These are phyloP conservation scores for Gilbertella persicaria DNA, from an alignment of 371 early-diverging fungal species.

Conservation along the genomic window DNA sequence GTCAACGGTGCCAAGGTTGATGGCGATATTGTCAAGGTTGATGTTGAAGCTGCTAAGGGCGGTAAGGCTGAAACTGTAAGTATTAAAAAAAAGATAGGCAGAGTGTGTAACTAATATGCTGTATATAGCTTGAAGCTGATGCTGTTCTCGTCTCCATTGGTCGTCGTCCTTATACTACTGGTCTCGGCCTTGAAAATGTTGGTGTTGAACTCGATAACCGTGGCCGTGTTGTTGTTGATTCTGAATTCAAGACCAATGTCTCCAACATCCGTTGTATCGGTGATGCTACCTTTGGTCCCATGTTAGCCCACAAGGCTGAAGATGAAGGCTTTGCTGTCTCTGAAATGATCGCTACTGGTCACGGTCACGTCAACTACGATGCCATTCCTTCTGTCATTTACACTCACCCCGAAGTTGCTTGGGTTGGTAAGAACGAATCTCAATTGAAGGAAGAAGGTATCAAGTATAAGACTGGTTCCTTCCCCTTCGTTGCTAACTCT, in stretches of 20 bases:
- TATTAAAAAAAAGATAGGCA: conserved; percentile 7
- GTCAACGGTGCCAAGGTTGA: conserved; percentile 83
- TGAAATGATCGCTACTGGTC: conserved; percentile 90
- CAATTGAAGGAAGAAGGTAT: conserved; percentile 86
- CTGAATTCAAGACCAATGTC: conserved; percentile 89
- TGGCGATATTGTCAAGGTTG: conserved; percentile 86
- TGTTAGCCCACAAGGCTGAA: conserved; percentile 99
- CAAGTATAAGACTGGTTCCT: conserved; percentile 87
- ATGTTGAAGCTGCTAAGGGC: conserved; percentile 89
- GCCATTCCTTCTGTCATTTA: conserved; percentile 98
- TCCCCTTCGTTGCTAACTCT: conserved; percentile 97
- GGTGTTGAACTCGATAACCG: conserved; percentile 87
- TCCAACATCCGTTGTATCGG: conserved; percentile 94
- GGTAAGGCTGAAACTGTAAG: conserved; percentile 77
- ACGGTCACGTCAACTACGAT: conserved; percentile 97
- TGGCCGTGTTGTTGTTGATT: conserved; percentile 89
- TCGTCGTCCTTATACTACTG: conserved; percentile 93
- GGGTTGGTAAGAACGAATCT: conserved; percentile 97
- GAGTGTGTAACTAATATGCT: neutral
- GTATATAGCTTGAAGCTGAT: conserved; percentile 80
- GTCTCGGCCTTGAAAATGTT: conserved; percentile 88
- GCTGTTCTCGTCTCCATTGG: conserved; percentile 94
- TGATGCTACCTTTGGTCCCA: conserved; percentile 95
- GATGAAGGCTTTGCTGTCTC: conserved; percentile 97
- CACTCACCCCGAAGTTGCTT: conserved; percentile 98